Conservation (phyloP, 768 basidiomycete genomes). For the Termitomyces sp. region DNA sequence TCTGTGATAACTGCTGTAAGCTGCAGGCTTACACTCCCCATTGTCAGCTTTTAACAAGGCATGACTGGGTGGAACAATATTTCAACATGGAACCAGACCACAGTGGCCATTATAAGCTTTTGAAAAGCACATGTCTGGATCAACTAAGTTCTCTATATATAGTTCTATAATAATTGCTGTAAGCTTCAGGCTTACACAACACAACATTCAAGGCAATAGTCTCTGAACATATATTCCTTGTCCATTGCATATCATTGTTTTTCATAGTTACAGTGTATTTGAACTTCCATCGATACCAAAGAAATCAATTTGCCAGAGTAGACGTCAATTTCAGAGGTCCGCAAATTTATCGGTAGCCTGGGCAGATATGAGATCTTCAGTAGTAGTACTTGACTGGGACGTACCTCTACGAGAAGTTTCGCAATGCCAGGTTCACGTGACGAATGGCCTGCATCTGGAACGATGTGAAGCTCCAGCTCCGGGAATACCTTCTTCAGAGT, state of each 20-base stretch:
- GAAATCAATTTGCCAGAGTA: not conserved
- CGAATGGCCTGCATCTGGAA: conserved; percentile 87
- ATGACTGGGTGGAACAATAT: no score
- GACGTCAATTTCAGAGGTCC: conserved; percentile 10
- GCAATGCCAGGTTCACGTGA: conserved; percentile 68
- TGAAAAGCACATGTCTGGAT: no score
- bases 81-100: no score
- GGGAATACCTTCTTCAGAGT: conserved; percentile 82
- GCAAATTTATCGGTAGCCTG: conserved; percentile 40
- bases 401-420: conserved; percentile 66
- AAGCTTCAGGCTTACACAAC: no score
- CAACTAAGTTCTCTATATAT: no score
- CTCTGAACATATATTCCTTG: not conserved
- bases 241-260: not conserved
- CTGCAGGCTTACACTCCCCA: no score
- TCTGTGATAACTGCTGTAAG: no score
- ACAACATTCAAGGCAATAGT: not conserved
- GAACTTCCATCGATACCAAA: not conserved
- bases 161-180: no score
- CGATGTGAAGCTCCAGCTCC: conserved; percentile 67
- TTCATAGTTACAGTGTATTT: not conserved
- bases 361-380: not conserved
- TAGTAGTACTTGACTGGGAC: conserved; percentile 4
- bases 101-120: no score
- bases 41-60: no score